These are phyloP conservation scores for Erigeron philadelphicus DNA, from an alignment of 140 eudicot genomes.

Conservation along the genomic window DNA sequence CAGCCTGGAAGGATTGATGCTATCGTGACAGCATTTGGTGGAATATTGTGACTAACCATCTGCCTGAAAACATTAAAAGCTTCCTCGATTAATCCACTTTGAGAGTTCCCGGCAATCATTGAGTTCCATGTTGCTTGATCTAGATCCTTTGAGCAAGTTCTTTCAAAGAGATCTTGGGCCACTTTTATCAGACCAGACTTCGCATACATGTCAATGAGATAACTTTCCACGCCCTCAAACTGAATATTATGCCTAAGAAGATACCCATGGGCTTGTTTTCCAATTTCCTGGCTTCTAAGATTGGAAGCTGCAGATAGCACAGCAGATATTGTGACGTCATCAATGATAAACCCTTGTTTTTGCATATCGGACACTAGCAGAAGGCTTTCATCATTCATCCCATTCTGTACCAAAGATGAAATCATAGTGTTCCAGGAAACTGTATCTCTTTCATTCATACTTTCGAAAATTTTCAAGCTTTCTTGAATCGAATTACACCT, in stretches of 20 bases:
- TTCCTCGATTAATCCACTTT: conserved; percentile 56
- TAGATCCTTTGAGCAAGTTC: conserved; percentile 30
- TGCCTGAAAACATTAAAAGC: conserved; percentile 51
- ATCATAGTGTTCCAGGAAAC: conserved; percentile 89
- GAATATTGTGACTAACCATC: conserved; percentile 49
- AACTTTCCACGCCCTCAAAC: conserved; percentile 71
- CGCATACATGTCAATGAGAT: conserved; percentile 81
- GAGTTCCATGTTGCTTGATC: conserved; percentile 91
- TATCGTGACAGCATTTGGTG: conserved; percentile 68
- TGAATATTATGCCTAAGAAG: conserved; percentile 59
- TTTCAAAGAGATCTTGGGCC: conserved; percentile 52
- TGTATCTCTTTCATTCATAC: conserved; percentile 64
- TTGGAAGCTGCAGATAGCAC: conserved; percentile 84
- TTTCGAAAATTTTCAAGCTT: conserved; percentile 45
- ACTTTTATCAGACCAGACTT: conserved; percentile 55
- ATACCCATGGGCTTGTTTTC: conserved; percentile 76
- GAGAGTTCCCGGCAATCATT: conserved; percentile 69
- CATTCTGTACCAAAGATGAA: conserved; percentile 71
- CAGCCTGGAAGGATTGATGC: conserved; percentile 81
- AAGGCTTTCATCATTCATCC: conserved; percentile 66
- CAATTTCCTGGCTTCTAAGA: conserved; percentile 54
- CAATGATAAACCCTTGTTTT: conserved; percentile 55
- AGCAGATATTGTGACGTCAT: conserved; percentile 63
- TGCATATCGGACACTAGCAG: conserved; percentile 75
- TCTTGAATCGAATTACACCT: conserved; percentile 53